phyloP scores from a whole-genome alignment of 139 green algal species.

The Pycnococcus provasolii region DNA sequence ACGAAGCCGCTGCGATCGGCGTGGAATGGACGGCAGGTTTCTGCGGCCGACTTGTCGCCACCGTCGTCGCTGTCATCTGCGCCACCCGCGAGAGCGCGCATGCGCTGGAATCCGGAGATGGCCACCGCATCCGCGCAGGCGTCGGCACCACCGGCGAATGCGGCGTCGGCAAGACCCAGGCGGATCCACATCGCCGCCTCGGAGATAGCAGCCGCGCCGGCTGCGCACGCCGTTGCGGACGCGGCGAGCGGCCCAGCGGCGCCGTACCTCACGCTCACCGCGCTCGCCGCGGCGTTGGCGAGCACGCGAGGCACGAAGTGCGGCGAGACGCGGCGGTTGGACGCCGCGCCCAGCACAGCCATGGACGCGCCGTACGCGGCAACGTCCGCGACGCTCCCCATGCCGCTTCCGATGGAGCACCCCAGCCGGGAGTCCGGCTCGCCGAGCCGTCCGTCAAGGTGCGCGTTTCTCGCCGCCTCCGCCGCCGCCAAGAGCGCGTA shows the following conservation, averaged over 20 bases:
- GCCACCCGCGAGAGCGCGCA: slow-evolving; percentile 49
- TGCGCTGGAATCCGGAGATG: slow-evolving; percentile 65
- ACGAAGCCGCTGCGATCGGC: slow-evolving; percentile 21
- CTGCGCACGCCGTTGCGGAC: slow-evolving; percentile 57
- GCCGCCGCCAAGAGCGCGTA: neutral
- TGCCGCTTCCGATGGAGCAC: slow-evolving; percentile 65
- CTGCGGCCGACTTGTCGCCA: neutral
- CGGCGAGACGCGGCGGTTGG: slow-evolving; percentile 57
- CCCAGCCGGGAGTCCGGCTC: no score
- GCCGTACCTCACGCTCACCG: slow-evolving; percentile 67
- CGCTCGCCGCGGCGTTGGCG: slow-evolving; percentile 80
- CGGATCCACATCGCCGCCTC: slow-evolving; percentile 74
- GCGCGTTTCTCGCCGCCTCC: neutral
- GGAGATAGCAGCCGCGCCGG: slow-evolving; percentile 52
- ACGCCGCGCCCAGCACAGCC: slow-evolving; percentile 24
- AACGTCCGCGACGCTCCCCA: slow-evolving; percentile 71
- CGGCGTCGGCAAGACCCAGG: slow-evolving; percentile 70
- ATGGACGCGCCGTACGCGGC: slow-evolving; percentile 41
- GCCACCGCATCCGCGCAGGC: slow-evolving; percentile 75
- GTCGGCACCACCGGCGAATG: slow-evolving; percentile 56
- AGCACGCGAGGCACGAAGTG: slow-evolving; percentile 88
- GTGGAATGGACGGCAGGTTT: slow-evolving; percentile 52
- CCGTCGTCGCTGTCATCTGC: neutral
- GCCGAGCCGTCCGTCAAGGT: no score
- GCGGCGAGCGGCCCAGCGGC: slow-evolving; percentile 67